Conservation (phyloP, 2,329 filamentous ascomycete species). For the Amauroascus niger region DNA sequence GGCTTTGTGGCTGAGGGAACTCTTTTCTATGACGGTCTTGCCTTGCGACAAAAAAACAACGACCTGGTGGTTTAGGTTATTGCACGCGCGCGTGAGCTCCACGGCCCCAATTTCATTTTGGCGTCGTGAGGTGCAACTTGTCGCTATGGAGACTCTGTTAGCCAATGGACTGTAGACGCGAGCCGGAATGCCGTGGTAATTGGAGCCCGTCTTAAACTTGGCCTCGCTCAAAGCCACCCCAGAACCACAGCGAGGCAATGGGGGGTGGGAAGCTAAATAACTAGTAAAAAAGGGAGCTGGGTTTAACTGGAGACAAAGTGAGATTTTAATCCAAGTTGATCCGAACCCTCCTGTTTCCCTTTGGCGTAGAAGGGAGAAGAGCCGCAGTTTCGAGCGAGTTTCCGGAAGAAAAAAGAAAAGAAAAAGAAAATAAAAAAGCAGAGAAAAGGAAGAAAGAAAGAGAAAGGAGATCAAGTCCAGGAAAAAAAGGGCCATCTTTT, state of each 20-base stretch:
- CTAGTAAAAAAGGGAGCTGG: neutral
- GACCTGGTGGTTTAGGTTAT: too few relatives aligned
- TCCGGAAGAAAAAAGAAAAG: neutral
- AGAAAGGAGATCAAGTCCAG: neutral
- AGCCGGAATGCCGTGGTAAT: neutral
- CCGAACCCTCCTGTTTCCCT: neutral
- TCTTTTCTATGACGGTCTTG: neutral
- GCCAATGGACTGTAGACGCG: neutral
- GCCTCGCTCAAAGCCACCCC: neutral
- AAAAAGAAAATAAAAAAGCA: neutral
- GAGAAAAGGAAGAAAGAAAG: neutral
- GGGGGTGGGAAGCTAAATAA: neutral
- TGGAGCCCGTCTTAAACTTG: neutral
- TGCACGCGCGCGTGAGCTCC: too few relatives aligned
- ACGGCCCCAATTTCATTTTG: too few relatives aligned
- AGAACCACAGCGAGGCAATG: neutral
- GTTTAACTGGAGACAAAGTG: neutral
- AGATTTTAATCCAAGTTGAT: neutral
- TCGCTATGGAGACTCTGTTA: neutral
- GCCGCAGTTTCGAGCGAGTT: constrained; percentile 9
- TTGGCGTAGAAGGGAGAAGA: neutral
- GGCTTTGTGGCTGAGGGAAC: neutral
- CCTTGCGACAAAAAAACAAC: neutral
- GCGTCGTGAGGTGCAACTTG: neutral
- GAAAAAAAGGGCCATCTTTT: neutral